Evolutionary conservation across 768 basidiomycete species (phyloP).

Genomic region (Suillus discolor): DNA sequence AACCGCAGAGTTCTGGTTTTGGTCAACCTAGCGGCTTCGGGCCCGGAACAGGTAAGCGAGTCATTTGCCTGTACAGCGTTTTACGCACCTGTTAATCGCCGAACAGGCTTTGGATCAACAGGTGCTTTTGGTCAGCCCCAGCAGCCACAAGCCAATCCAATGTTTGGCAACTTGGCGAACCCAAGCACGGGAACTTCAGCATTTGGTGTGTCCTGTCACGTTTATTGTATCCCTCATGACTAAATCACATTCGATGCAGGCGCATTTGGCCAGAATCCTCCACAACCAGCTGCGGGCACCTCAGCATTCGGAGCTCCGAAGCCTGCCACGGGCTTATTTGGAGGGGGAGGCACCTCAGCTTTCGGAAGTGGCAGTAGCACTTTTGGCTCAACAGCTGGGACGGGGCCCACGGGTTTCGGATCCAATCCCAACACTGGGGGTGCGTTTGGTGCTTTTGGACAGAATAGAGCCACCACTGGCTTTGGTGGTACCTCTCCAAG

Average conservation of each 20-base stretch:
- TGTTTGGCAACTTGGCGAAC: conserved; percentile 69
- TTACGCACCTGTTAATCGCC: conserved; percentile 25
- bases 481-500: conserved; percentile 44
- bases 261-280: conserved; percentile 42
- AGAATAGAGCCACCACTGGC: conserved; percentile 45
- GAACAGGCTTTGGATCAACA: conserved; percentile 55
- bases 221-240: conserved; percentile 10
- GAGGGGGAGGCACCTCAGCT: conserved; percentile 50
- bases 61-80: conserved; percentile 27
- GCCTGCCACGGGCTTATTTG: conserved; percentile 75
- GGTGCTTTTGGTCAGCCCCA: conserved; percentile 62
- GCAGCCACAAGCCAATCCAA: conserved; percentile 73
- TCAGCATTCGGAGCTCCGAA: conserved; percentile 69
- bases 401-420: conserved; percentile 40
- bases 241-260: conserved; percentile 27
- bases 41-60: conserved; percentile 46
- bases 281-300: conserved; percentile 37
- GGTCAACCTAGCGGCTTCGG: conserved; percentile 73
- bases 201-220: conserved; percentile 35
- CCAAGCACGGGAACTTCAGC: conserved; percentile 34
- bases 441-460: conserved; percentile 64
- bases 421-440: conserved; percentile 32
- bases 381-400: conserved; percentile 40
- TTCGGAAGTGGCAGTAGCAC: conserved; percentile 49
- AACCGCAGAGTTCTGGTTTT: conserved; percentile 62